Evolutionary conservation across 1,139 yeast species (phyloP), one percentile per base, ranked within the genome.

Genomic region (Scheffersomyces insectosa): DNA sequence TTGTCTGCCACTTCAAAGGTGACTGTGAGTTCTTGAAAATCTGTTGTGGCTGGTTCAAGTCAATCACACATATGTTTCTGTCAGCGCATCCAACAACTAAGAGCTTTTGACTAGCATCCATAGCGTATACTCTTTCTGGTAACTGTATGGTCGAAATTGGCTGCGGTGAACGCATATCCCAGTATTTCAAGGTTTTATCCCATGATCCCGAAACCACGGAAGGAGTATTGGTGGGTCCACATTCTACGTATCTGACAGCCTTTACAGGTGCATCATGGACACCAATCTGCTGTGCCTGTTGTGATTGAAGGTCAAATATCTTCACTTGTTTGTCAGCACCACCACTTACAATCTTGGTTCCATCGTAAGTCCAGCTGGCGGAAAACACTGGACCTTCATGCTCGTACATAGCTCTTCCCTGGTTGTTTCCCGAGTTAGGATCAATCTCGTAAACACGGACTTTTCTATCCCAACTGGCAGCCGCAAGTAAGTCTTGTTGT

Each of bases 71-170:
- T 42, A 91, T 74, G 53, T 90, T 95, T 51, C 95, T 79, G 54
- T 90, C 97, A 0, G 98, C 98, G 46, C 97, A 88, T 16, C 88
- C 98, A 12, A 89, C 93, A 28, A 91, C 97, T 48, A 93, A 72
- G 47, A 93, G 70, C 60, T 88, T 87, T 55, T 86, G 88, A 42
- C 84, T 75, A 15, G 87, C 65, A 62, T 91, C 97, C 96, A 93
- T 88, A 5, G 91, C 72, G 66, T 90, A 93, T 2, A 89, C 96
- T 47, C 97, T 74, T 52, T 93, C 99, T 0, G 98, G 97, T 62
- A 93, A 72, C 55, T 79, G 79, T 20, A 95, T 69, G 3, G 96
- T 87, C 16, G 91, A 80, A 27, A 91, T 79, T 8, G 99, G 95
- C 53, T 81, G 86, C 36, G 88, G 95, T 50, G 85, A 83, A 60